phyloP scores from a whole-genome alignment of 805 yeast genomes.

The Wickerhamomyces strasburgensis region DNA sequence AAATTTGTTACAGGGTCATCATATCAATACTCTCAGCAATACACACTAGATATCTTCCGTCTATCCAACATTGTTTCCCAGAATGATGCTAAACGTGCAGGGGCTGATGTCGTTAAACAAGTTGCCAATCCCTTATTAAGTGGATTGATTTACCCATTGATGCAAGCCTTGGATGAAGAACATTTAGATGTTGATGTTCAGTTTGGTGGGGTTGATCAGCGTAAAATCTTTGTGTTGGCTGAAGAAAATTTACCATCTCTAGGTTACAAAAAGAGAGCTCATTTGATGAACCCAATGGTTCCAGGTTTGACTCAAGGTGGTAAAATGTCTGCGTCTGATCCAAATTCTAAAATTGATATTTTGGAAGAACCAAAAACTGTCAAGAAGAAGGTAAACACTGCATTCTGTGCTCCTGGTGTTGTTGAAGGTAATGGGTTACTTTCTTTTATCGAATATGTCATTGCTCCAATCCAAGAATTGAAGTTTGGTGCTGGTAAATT shows the following conservation, averaged over 20 bases:
- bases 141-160: constrained; percentile 93
- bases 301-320: constrained; percentile 97
- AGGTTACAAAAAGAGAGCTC: constrained; percentile 97
- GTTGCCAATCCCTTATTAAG: constrained; percentile 89
- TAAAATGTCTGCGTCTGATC: constrained; percentile 98
- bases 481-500: constrained; percentile 55
- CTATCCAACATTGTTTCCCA: constrained; percentile 81
- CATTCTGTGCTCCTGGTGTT: constrained; percentile 93
- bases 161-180: constrained; percentile 98
- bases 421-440: constrained; percentile 88
- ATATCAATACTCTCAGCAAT: constrained; percentile 75
- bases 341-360: constrained; percentile 93
- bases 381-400: constrained; percentile 85
- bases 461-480: constrained; percentile 82
- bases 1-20: constrained; percentile 81
- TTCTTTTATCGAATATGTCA: constrained; percentile 77
- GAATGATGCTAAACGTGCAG: constrained; percentile 97
- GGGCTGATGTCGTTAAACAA: constrained; percentile 99
- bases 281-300: constrained; percentile 98
- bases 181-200: constrained; percentile 85
- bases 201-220: constrained; percentile 98
- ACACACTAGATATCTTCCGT: constrained; percentile 86
- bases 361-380: constrained; percentile 85
- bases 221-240: constrained; percentile 94
- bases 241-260: constrained; percentile 84